Evolutionary conservation across 306 rosid species (phyloP).

Genomic region (Abrus pulchellus): DNA sequence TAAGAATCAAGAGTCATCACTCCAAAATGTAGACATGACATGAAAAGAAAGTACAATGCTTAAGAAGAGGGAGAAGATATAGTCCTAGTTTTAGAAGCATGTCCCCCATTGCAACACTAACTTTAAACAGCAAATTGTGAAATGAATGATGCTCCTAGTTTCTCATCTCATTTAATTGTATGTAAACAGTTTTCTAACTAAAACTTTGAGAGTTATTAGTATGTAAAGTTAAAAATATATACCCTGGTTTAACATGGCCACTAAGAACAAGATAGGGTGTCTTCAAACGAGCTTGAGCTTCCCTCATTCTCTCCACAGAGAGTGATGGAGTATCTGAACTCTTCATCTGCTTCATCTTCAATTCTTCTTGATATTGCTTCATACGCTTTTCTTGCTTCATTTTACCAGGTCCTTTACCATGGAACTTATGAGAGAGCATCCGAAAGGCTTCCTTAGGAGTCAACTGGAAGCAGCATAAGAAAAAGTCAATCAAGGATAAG

Average conservation of each 20-base stretch:
- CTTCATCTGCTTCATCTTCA: conserved; percentile 93
- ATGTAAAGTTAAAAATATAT: conserved; percentile 54
- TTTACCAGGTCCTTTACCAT: conserved; percentile 96
- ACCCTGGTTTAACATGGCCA: conserved; percentile 95
- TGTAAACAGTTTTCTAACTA: neutral
- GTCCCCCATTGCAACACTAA: conserved; percentile 9
- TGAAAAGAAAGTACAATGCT: neutral
- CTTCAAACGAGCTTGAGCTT: conserved; percentile 81
- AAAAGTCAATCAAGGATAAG: conserved; percentile 32
- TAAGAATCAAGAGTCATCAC: conserved; percentile 3
- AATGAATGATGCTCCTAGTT: conserved; percentile 7
- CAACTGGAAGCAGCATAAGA: conserved; percentile 67
- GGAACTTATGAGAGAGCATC: conserved; percentile 81
- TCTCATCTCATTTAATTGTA: conserved; percentile 33
- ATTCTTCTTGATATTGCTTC: conserved; percentile 88
- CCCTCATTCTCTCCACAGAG: conserved; percentile 97
- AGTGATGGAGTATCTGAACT: conserved; percentile 88
- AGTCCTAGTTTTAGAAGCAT: neutral
- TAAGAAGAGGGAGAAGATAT: neutral
- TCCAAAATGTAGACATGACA: conserved; percentile 30
- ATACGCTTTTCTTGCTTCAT: conserved; percentile 97
- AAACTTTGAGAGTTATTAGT: conserved; percentile 25
- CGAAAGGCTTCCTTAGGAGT: conserved; percentile 96
- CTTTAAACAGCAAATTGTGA: conserved; percentile 30
- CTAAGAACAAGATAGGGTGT: conserved; percentile 96